Percentiles rank a stretch among this genome's conserved stretches.
These are phyloP conservation scores for Canna indica DNA, from an alignment of 176 grass and related monocot species.

Conservation along the genomic window DNA sequence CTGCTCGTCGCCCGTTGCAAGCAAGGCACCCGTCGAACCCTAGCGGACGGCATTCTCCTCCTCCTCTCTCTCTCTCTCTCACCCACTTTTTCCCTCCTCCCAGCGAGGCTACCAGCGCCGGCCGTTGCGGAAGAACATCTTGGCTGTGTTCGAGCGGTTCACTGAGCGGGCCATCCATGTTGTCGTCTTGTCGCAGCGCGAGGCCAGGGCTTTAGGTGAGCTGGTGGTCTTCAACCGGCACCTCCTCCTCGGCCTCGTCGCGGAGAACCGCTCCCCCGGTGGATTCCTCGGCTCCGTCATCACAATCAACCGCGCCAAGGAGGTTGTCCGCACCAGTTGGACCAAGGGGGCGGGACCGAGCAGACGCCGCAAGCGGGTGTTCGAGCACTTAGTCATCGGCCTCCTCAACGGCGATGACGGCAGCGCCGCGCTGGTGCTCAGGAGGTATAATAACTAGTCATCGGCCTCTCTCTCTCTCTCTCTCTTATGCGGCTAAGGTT, in stretches of 20 bases:
- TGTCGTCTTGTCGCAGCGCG: conserved; percentile 68
- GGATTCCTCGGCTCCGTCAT: conserved; percentile 72
- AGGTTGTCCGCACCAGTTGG: conserved; percentile 45
- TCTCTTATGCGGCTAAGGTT: too few species aligned
- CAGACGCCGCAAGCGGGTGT: conserved; percentile 37
- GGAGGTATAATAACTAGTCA: conserved; percentile 52
- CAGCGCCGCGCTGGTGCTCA: conserved; percentile 56
- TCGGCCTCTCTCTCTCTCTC: too few species aligned
- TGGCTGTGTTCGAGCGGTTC: conserved; percentile 86
- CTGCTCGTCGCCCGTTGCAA: too few species aligned
- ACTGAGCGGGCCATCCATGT: conserved; percentile 70
- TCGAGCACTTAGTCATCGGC: conserved; percentile 72
- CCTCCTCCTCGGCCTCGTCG: conserved; percentile 77
- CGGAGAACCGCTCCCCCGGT: conserved; percentile 47
- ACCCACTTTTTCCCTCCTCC: background rate
- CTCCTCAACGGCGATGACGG: conserved; percentile 70
- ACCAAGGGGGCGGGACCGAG: background rate
- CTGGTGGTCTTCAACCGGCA: conserved; percentile 65
- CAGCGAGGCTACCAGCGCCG: background rate
- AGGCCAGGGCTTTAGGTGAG: conserved; percentile 59
- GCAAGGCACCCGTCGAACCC: too few species aligned
- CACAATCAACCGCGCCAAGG: conserved; percentile 59
- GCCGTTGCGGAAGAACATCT: conserved; percentile 11
- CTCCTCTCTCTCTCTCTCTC: too few species aligned
- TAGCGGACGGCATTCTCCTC: too few species aligned